phyloP scores from a whole-genome alignment of 805 yeast genomes.

The Lachancea sp. region DNA sequence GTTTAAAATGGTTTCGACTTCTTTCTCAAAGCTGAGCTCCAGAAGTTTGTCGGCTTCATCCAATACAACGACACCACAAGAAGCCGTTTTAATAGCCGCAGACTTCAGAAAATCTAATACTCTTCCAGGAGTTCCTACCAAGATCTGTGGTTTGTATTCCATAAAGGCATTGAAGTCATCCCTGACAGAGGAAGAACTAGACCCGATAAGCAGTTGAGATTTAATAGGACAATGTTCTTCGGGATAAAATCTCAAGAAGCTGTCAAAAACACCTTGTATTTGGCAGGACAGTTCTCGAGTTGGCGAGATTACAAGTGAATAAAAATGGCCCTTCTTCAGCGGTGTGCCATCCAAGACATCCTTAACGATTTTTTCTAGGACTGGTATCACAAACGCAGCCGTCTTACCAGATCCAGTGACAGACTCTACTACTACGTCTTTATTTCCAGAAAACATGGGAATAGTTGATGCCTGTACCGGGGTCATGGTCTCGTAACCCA shows the following conservation, averaged over 20 bases:
- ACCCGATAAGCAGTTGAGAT: constrained; percentile 53
- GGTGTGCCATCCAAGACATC: constrained; percentile 29
- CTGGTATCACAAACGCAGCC: constrained; percentile 79
- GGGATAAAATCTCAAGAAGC: constrained; percentile 53
- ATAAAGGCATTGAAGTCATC: constrained; percentile 63
- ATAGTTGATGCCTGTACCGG: constrained; percentile 96
- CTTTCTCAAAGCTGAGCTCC: constrained; percentile 67
- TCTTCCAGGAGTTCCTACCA: constrained; percentile 93
- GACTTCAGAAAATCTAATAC: constrained; percentile 60
- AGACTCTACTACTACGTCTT: constrained; percentile 95
- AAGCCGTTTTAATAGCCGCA: constrained; percentile 51
- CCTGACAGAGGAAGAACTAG: constrained; percentile 51
- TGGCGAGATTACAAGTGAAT: constrained; percentile 63
- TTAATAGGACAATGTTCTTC: constrained; percentile 38
- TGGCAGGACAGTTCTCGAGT: constrained; percentile 67
- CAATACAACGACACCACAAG: constrained; percentile 67
- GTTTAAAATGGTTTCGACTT: constrained; percentile 60
- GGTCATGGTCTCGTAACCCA: constrained; percentile 80
- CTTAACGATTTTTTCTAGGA: constrained; percentile 54
- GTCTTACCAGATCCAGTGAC: constrained; percentile 99
- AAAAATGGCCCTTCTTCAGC: constrained; percentile 57
- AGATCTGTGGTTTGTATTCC: constrained; percentile 55
- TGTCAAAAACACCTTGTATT: constrained; percentile 59
- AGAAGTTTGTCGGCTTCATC: constrained; percentile 92
- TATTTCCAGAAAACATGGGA: constrained; percentile 74